Conservation (phyloP, 352 stramenopile genomes). For the Pythium monospermum region DNA sequence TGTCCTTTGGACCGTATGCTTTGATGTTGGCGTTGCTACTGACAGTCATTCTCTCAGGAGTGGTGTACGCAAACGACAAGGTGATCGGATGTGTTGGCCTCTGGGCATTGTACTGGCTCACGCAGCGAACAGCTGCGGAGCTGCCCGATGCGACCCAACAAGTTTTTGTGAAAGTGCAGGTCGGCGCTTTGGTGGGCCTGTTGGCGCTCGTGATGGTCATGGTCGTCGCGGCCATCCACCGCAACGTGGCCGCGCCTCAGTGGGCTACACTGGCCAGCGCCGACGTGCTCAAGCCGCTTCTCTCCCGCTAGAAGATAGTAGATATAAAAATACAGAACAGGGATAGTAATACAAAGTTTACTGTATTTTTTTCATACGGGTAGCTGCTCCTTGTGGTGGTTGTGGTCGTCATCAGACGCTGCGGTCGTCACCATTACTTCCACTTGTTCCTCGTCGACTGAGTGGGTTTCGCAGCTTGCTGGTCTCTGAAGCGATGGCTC, state of each 20-base stretch:
- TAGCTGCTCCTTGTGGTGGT: too few relatives aligned
- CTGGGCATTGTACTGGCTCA: constrained; percentile 50
- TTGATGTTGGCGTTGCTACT: constrained; percentile 39
- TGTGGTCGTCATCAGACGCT: constrained; percentile 5
- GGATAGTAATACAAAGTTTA: not conserved
- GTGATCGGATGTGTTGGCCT: constrained; percentile 43
- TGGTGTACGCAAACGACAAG: constrained; percentile 47
- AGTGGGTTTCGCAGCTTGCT: constrained; percentile 1
- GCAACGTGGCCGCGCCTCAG: constrained; percentile 5
- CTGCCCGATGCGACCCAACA: constrained; percentile 2
- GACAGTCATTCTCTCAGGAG: constrained; percentile 33
- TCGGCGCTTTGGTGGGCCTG: constrained; percentile 4
- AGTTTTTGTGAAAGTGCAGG: constrained; percentile 10
- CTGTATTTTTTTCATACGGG: constrained; percentile 4
- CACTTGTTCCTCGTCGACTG: constrained; percentile 4
- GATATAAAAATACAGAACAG: not conserved
- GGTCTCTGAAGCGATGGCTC: constrained; percentile 10
- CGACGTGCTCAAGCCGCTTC: constrained; percentile 8
- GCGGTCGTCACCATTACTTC: too few relatives aligned
- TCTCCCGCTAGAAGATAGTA: constrained; percentile 1
- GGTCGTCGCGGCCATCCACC: constrained; percentile 1
- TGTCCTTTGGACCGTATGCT: constrained; percentile 39
- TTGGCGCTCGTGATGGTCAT: constrained; percentile 8
- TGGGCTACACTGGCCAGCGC: constrained; percentile 6
- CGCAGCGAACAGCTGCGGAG: constrained; percentile 25